Evolutionary conservation across 208 protist species (phyloP).

Genomic region (Trypanosoma mega): DNA sequence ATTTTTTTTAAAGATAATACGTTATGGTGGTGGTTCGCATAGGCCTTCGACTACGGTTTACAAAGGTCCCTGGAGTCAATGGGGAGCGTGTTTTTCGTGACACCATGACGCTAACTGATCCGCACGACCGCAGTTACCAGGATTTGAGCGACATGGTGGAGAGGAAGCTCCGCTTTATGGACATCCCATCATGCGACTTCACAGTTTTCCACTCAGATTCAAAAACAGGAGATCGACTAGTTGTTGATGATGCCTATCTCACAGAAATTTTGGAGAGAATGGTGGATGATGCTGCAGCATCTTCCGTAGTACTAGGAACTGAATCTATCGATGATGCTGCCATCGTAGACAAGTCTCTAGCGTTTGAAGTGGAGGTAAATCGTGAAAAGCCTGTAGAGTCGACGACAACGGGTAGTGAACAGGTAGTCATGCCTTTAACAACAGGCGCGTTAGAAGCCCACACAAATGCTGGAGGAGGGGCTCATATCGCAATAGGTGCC

Average conservation of each 20-base stretch:
- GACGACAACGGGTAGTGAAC: neutral
- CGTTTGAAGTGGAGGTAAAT: constrained; percentile 54
- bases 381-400: constrained; percentile 21
- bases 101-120: constrained; percentile 38
- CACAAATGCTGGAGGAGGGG: constrained; percentile 11
- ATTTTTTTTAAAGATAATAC: neutral
- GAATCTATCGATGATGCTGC: constrained; percentile 24
- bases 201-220: constrained; percentile 61
- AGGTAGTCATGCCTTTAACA: constrained; percentile 8
- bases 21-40: constrained; percentile 25
- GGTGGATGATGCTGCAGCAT: constrained; percentile 9
- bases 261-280: constrained; percentile 29
- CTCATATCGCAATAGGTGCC: constrained; percentile 38
- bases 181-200: constrained; percentile 44
- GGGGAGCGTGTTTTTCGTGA: constrained; percentile 77
- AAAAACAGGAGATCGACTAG: constrained; percentile 55
- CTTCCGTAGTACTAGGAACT: neutral
- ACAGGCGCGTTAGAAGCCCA: constrained; percentile 16
- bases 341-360: constrained; percentile 24
- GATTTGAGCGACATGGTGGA: constrained; percentile 66
- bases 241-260: constrained; percentile 79
- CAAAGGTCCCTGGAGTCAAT: constrained; percentile 50
- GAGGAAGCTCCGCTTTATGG: constrained; percentile 79
- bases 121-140: constrained; percentile 53
- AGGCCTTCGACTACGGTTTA: constrained; percentile 52